phyloP scores from a whole-genome alignment of 2,329 filamentous ascomycete genomes.

The Colletotrichum shisoi region DNA sequence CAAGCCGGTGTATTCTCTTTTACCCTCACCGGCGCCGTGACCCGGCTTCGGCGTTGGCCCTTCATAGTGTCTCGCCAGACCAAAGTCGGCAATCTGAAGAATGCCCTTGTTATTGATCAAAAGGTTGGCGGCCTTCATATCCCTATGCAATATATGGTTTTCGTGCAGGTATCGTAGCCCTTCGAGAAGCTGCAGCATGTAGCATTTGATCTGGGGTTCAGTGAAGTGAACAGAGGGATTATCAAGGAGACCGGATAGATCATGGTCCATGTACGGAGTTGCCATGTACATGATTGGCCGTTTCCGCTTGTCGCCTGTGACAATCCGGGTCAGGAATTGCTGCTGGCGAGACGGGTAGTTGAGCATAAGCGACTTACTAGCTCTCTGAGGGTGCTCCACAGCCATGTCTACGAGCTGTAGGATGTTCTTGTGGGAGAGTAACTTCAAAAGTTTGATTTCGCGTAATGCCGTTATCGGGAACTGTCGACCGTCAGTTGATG shows the following conservation, averaged over 20 bases:
- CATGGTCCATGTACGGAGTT: conserved; percentile 98
- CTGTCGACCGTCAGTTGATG: conserved; percentile 48
- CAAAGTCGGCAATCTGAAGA: conserved; percentile 96
- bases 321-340: conserved; percentile 42
- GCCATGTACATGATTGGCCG: conserved; percentile 97
- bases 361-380: conserved; percentile 56
- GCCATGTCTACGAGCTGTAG: conserved; percentile 94
- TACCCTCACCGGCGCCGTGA: conserved; percentile 81
- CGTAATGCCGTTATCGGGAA: conserved; percentile 98
- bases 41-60: conserved; percentile 80
- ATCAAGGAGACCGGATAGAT: conserved; percentile 94
- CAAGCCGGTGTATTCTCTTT: conserved; percentile 91
- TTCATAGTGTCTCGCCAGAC: conserved; percentile 91
- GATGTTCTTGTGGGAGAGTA: conserved; percentile 90
- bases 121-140: conserved; percentile 98
- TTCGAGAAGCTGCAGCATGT: conserved; percentile 90
- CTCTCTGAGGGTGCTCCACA: conserved; percentile 76
- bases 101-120: conserved; percentile 94
- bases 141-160: conserved; percentile 87
- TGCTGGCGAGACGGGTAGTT: conserved; percentile 17
- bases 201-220: conserved; percentile 95
- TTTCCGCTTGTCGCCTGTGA: conserved; percentile 75
- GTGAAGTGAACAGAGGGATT: conserved; percentile 90
- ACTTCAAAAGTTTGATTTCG: conserved; percentile 96
- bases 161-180: conserved; percentile 91